Conservation (phyloP, 2,329 filamentous ascomycete species). For the Colletotrichum sp. region DNA sequence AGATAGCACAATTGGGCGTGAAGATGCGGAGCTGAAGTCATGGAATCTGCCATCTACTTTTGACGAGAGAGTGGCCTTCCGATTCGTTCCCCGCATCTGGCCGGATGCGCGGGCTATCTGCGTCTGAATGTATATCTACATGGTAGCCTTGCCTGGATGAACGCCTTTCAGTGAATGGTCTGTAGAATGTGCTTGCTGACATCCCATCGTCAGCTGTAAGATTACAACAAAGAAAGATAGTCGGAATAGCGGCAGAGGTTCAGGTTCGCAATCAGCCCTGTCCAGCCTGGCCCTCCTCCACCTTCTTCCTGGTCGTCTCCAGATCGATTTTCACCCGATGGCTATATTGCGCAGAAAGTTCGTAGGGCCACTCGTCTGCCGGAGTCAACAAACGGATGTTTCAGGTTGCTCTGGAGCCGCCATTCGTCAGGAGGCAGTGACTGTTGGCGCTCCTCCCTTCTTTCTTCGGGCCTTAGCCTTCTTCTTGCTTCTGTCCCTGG, state of each 20-base stretch:
- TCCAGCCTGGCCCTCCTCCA: neutral
- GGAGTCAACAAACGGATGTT: neutral
- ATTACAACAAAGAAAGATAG: neutral
- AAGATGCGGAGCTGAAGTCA: neutral
- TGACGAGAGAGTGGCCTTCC: neutral
- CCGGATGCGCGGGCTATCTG: neutral
- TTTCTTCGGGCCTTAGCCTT: conserved; percentile 80
- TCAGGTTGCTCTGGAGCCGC: neutral
- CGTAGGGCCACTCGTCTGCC: neutral
- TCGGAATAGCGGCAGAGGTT: neutral
- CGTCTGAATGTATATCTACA: neutral
- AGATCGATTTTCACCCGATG: neutral
- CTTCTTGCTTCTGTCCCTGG: conserved; percentile 87
- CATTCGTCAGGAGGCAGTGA: neutral
- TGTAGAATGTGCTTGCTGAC: neutral
- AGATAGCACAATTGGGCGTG: neutral
- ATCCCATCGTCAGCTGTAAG: neutral
- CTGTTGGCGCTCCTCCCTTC: conserved; percentile 39
- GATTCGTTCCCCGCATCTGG: neutral
- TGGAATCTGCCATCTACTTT: neutral
- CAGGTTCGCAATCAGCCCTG: neutral
- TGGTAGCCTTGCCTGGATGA: neutral
- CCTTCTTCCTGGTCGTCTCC: neutral
- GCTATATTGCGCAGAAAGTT: neutral
- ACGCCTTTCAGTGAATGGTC: neutral